Percentiles rank a stretch among this genome's conserved stretches.
Conservation (phyloP, 768 basidiomycete species). For the Boletales sp. region DNA sequence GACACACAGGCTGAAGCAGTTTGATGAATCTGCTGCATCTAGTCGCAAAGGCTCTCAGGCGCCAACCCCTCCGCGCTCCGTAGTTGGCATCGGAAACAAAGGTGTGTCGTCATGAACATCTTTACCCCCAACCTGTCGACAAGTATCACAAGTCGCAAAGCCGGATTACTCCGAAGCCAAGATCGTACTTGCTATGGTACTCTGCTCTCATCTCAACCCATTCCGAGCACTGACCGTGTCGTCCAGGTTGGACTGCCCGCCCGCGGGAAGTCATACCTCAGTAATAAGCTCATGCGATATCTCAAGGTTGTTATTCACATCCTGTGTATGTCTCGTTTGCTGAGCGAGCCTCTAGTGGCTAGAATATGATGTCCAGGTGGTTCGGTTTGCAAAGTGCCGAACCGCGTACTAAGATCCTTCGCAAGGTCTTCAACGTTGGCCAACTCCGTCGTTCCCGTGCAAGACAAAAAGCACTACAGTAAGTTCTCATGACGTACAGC, state of each 20-base stretch:
- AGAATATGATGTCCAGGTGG: conserved; percentile 94
- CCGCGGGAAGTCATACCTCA: conserved; percentile 95
- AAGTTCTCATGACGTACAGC: conserved; percentile 9
- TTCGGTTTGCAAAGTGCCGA: background rate
- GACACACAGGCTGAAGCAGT: conserved; percentile 62
- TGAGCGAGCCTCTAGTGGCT: conserved; percentile 70
- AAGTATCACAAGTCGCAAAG: conserved; percentile 64
- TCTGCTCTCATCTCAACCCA: conserved; percentile 6
- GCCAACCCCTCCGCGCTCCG: conserved; percentile 75
- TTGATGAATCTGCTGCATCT: conserved; percentile 69
- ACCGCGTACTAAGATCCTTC: conserved; percentile 1
- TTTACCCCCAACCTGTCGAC: background rate
- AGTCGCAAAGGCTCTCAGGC: conserved; percentile 71
- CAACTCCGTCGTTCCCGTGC: conserved; percentile 89
- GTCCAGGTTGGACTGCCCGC: conserved; percentile 92
- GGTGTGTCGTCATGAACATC: conserved; percentile 39
- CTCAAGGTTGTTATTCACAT: conserved; percentile 59
- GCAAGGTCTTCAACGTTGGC: conserved; percentile 95
- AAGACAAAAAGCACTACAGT: conserved; percentile 74
- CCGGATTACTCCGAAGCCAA: conserved; percentile 99
- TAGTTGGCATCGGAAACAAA: conserved; percentile 87
- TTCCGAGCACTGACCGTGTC: background rate
- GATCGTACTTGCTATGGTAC: conserved; percentile 96
- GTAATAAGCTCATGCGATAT: conserved; percentile 96
- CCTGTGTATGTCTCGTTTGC: conserved; percentile 1